Conservation (phyloP, 2,329 filamentous ascomycete species). For the Cladosporium sp. region DNA sequence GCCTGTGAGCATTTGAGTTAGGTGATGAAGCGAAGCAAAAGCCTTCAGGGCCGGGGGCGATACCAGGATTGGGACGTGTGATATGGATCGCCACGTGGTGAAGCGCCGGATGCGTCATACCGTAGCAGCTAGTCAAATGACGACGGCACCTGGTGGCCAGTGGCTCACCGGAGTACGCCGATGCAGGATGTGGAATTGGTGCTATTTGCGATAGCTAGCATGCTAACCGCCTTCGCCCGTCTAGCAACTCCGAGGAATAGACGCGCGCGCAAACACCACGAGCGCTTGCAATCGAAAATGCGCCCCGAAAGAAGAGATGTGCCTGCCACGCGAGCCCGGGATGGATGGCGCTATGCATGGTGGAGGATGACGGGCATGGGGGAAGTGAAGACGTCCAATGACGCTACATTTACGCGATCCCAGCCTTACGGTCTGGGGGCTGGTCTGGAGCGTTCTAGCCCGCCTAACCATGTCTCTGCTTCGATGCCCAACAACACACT, state of each 20-base stretch:
- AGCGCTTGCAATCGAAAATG: not conserved
- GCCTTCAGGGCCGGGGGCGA: not conserved
- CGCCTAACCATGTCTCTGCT: not conserved
- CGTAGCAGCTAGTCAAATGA: constrained; percentile 1
- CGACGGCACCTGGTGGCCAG: not conserved
- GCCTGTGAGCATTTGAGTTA: constrained; percentile 3
- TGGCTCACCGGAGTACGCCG: constrained; percentile 1
- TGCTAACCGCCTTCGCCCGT: not conserved
- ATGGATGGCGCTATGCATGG: not conserved
- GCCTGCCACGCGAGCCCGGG: not conserved
- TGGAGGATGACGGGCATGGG: not conserved
- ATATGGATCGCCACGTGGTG: constrained; percentile 5
- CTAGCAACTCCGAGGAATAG: not conserved
- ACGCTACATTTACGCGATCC: not conserved
- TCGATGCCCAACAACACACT: constrained; percentile 6
- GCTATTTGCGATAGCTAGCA: not conserved
- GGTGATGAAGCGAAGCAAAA: not conserved
- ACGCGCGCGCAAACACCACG: not conserved
- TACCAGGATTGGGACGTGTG: not conserved
- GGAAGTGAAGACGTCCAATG: constrained; percentile 3
- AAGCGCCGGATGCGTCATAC: constrained; percentile 4
- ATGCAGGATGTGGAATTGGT: not conserved
- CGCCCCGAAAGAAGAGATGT: not conserved
- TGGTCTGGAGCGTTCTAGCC: constrained; percentile 5
- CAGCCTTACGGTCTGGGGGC: constrained; percentile 2